These are phyloP conservation scores for Penicilliopsis zonata DNA, from an alignment of 495 filamentous ascomycete species.

Conservation along the genomic window DNA sequence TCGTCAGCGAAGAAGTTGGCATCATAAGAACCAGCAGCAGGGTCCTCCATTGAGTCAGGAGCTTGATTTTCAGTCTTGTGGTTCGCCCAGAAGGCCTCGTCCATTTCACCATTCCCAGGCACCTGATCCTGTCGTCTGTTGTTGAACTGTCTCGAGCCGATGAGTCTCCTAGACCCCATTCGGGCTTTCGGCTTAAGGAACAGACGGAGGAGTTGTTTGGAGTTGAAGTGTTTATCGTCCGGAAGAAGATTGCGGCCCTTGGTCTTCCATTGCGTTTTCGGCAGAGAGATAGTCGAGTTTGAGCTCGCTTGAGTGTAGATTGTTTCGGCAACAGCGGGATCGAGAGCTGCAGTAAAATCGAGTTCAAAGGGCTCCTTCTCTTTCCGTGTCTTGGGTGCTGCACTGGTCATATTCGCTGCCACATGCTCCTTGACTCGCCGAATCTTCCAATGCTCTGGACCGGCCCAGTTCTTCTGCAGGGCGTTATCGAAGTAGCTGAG, in stretches of 20 bases:
- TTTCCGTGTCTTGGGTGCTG: constrained; percentile 51
- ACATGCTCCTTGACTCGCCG: constrained; percentile 77
- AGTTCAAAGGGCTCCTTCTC: constrained; percentile 96
- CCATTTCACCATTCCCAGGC: constrained; percentile 56
- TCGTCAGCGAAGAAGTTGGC: constrained; percentile 98
- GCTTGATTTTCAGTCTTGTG: constrained; percentile 46
- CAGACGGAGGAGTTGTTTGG: constrained; percentile 70
- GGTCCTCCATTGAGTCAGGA: constrained; percentile 39
- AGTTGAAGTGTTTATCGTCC: constrained; percentile 98
- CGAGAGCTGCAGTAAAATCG: constrained; percentile 68
- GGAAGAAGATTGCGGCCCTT: constrained; percentile 87
- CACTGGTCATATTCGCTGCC: constrained; percentile 44
- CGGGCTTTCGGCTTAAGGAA: constrained; percentile 92
- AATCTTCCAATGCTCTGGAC: constrained; percentile 97
- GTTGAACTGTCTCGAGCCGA: constrained; percentile 26
- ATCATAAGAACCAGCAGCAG: constrained; percentile 65
- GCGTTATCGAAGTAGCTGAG: constrained; percentile 95
- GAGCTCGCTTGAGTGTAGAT: constrained; percentile 74
- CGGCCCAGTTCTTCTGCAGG: constrained; percentile 94
- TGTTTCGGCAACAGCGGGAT: constrained; percentile 56
- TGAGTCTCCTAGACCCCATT: constrained; percentile 45
- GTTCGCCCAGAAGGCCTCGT: constrained; percentile 91
- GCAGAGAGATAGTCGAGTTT: constrained; percentile 69
- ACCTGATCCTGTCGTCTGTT: constrained; percentile 35
- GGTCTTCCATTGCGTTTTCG: constrained; percentile 90